Evolutionary conservation across 2,329 filamentous ascomycete species (phyloP).

Genomic region (Cercospora sp.): DNA sequence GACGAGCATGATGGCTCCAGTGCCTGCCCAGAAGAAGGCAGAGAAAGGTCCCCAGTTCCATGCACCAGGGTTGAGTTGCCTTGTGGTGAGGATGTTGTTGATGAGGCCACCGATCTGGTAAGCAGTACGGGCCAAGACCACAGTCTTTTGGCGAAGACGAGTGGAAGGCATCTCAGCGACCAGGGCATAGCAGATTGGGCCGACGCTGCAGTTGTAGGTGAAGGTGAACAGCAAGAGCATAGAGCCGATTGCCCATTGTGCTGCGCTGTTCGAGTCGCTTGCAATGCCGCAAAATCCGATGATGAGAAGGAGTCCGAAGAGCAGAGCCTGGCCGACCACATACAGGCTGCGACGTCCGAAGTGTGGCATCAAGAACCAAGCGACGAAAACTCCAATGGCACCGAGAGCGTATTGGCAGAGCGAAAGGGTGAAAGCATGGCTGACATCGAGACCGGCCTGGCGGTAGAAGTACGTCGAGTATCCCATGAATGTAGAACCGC

Average conservation of each 20-base stretch:
- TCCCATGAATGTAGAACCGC: slow-evolving; percentile 38
- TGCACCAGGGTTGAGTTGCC: slow-evolving; percentile 24
- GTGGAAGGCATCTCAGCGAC: slow-evolving; percentile 35
- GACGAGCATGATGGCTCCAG: slow-evolving; percentile 37
- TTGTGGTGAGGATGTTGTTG: slow-evolving; percentile 24
- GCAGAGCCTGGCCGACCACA: slow-evolving; percentile 30
- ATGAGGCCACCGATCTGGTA: slow-evolving; percentile 33
- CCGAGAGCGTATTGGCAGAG: slow-evolving; percentile 40
- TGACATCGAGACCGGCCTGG: slow-evolving; percentile 41
- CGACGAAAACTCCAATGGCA: slow-evolving; percentile 35
- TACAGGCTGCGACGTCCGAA: slow-evolving; percentile 42
- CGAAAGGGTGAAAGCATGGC: slow-evolving; percentile 37
- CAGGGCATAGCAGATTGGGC: slow-evolving; percentile 31
- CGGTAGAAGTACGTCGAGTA: slow-evolving; percentile 43
- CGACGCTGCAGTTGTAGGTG: slow-evolving; percentile 31
- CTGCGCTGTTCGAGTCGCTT: slow-evolving; percentile 4
- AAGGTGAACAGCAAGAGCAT: slow-evolving; percentile 26
- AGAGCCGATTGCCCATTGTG: slow-evolving; percentile 29
- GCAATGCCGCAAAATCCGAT: slow-evolving; percentile 30
- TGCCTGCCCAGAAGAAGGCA: slow-evolving; percentile 46
- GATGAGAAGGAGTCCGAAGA: slow-evolving; percentile 21
- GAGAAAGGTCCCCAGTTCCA: slow-evolving; percentile 26
- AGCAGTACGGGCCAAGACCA: slow-evolving; percentile 32
- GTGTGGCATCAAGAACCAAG: slow-evolving; percentile 38
- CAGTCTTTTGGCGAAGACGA: slow-evolving; percentile 33